Percentiles rank a stretch among this genome's conserved stretches.
phyloP scores from a whole-genome alignment of 2,329 filamentous ascomycete species.

The Emericellopsis cladophorae region DNA sequence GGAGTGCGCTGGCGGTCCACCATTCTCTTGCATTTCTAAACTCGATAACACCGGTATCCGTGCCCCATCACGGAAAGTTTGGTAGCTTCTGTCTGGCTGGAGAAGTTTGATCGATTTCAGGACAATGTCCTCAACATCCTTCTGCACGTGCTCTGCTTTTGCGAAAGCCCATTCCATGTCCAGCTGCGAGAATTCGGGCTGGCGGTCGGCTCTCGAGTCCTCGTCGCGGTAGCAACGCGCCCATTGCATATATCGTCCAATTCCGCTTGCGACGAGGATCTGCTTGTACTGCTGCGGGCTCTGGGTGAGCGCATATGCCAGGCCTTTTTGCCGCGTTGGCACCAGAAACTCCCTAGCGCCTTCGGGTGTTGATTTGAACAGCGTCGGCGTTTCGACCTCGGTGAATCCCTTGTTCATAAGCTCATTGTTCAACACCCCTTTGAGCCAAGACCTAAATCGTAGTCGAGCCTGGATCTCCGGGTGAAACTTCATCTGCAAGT shows the following conservation, averaged over 20 bases:
- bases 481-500: conserved; percentile 76
- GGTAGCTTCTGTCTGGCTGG: conserved; percentile 40
- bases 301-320: conserved; percentile 85
- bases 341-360: conserved; percentile 92
- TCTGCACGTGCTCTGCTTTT: conserved; percentile 26
- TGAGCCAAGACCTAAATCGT: conserved; percentile 51
- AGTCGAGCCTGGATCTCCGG: conserved; percentile 54
- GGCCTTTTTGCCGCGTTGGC: conserved; percentile 62
- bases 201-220: conserved; percentile 79
- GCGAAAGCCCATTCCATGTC: conserved; percentile 93
- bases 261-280: conserved; percentile 84
- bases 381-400: conserved; percentile 81
- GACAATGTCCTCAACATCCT: conserved; percentile 22
- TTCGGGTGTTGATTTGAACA: conserved; percentile 97
- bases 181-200: conserved; percentile 94
- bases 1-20: conserved; percentile 9
- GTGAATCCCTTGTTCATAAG: conserved; percentile 49
- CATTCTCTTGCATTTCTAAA: conserved; percentile 4
- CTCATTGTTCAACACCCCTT: conserved; percentile 35
- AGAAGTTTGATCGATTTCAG: conserved; percentile 14
- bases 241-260: conserved; percentile 79
- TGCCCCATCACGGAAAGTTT: conserved; percentile 33
- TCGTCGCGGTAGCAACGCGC: conserved; percentile 94
- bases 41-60: conserved; percentile 17
- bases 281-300: conserved; percentile 99